Evolutionary conservation across 2,329 filamentous ascomycete genomes (phyloP), one percentile per base, ranked within the genome.

Genomic region (Colletotrichum euphorbiae): DNA sequence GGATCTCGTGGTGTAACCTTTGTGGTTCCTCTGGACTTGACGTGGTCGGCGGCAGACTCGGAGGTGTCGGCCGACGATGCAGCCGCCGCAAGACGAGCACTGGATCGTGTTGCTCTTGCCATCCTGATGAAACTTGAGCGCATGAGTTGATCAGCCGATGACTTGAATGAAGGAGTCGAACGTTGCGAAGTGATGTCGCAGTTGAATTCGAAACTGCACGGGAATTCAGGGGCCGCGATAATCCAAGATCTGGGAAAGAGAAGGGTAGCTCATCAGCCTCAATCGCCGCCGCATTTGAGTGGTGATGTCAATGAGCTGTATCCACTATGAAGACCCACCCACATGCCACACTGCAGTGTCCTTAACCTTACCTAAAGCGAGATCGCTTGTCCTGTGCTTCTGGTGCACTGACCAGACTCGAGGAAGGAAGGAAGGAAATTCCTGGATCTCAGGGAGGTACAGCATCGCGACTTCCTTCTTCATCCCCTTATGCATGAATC

Each of bases 51-150:
- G 15, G 48, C 21, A 6, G 43, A 46, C 33, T 24, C 42, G 55
- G 21, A 19, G 12, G n/a, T 17, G 11, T 33, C 4, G 11, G 21
- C 15, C 17, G 36, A 46, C 31, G 50, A 36, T 12, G 68, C 36
- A 33, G 54, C 45, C 4, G 59, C 54, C 15, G 69, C 62, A 36
- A 67, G 36, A 6, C 69, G 67, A 6, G 67, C 62, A 33, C 69
- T 71, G 28, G 69, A 69, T 38, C 69, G 61, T 33, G 69, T 71
- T 33, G 67, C 67, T 55, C 67, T 69, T 15, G 69, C 50, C 69
- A 71, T 71, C 17, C 15, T 42, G 1, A 42, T 6, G 6, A 43
- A 19, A 4, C 19, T 28, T 15, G 7, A 36, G 31, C 42, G 48
- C 64, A 56, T 59, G 28, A 15, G 51, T 36, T 2, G 17, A 6